Base-by-base conservation (phyloP, 1,284 basidiomycete genomes). In the Inonotus hispidus region DNA sequence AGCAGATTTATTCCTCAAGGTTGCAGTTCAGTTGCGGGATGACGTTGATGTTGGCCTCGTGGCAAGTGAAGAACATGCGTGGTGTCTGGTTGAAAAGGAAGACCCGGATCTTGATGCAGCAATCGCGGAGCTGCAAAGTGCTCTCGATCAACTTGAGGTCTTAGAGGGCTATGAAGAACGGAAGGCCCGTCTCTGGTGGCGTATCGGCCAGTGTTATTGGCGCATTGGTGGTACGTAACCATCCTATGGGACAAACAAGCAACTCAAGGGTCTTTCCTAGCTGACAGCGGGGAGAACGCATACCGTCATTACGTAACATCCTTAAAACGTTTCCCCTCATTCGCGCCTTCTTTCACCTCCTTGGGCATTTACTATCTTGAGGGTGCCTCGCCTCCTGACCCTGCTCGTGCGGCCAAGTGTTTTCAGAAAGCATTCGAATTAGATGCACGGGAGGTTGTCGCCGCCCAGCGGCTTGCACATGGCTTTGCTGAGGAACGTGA, bases 381-480 rank as follows among this genome's bases (percentile, higher is more conserved):
- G 57, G 79, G 79, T 58, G 74, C 82, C 13, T 75, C 78, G 13
- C 92, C 93, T 1, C 83, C 87, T 0, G 95, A 99, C 72, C 84
- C 84, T 8, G 83, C 84, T 10, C 86, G 96, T 46, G 90, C 96
- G 1, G 90, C 92, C 16, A 96, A 96, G 71, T 99, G 97, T 71
- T 98, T 98, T 76, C 95, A 99, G 69, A 98, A 97, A 69, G 97
- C 97, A 0, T 98, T 99, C 68, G 97, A 99, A 73, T 83, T 99
- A 1, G 95, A 98, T 73, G 83, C 95, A 1, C 82, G 89, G 13
- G 92, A 99, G 73, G 85, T 84, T 11, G 85, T 90, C 14, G 95
- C 97, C 1, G 97, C 95, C 0, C 79, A 82, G 54, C 79, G 87
- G 62, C 81, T 99, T 3, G 95, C 94, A 0, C 85, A 90, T 66